A percentile compares a stretch with the other conserved stretches of the same genome.
phyloP scores from a whole-genome alignment of 495 filamentous ascomycete genomes.

The Polyplosphaeria fusca region DNA sequence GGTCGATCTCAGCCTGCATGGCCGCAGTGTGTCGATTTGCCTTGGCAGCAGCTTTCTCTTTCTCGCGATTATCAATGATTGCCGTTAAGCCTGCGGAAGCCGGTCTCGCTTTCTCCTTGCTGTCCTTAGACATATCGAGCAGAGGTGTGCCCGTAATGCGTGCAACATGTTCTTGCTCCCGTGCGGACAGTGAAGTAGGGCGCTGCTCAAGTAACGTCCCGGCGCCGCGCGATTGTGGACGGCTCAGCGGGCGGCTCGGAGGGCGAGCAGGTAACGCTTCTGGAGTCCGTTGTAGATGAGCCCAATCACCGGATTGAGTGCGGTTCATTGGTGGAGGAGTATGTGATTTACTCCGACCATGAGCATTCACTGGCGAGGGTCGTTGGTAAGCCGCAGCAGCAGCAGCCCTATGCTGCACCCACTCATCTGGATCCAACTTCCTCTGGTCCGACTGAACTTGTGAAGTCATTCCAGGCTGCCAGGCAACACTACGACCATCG shows the following conservation, averaged over 20 bases:
- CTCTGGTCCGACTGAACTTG: constrained; percentile 27
- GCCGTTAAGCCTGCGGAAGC: constrained; percentile 22
- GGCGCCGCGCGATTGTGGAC: constrained; percentile 36
- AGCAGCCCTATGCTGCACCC: constrained; percentile 77
- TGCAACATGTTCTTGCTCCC: constrained; percentile 92
- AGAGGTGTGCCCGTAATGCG: constrained; percentile 79
- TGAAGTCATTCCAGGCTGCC: constrained; percentile 64
- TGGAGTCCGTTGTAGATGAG: constrained; percentile 33
- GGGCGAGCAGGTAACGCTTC: constrained; percentile 21
- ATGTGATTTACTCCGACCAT: constrained; percentile 36
- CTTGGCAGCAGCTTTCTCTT: constrained; percentile 28
- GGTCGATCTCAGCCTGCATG: constrained; percentile 32
- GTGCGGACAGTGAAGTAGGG: constrained; percentile 69
- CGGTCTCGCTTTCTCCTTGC: constrained; percentile 20
- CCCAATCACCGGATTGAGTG: constrained; percentile 56
- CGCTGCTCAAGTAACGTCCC: constrained; percentile 24
- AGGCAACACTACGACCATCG: constrained; percentile 58
- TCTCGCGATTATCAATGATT: constrained; percentile 28
- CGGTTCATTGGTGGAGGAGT: constrained; percentile 43
- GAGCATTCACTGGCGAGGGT: constrained; percentile 43
- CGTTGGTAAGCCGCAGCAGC: constrained; percentile 48
- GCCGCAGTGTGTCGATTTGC: constrained; percentile 18
- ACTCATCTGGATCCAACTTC: constrained; percentile 68
- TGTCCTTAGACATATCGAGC: constrained; percentile 17
- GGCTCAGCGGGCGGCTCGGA: constrained; percentile 29